Evolutionary conservation across 2,329 filamentous ascomycete species (phyloP).

Genomic region (Ampelomyces quisqualis): DNA sequence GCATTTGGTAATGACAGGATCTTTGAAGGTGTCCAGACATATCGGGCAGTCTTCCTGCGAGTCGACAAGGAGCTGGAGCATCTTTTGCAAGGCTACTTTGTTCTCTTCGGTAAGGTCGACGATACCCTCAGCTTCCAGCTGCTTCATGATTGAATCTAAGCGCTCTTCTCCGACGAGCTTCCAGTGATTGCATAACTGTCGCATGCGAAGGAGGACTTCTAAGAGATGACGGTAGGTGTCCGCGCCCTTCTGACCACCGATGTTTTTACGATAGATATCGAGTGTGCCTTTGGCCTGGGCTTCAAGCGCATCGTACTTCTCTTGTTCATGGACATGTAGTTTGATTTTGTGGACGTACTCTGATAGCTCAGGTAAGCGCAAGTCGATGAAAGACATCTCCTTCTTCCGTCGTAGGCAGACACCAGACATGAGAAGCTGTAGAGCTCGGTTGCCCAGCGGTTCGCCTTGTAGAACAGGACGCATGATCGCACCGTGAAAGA

Average conservation of each 20-base stretch:
- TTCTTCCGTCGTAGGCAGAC: conserved; percentile 81
- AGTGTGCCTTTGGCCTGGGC: conserved; percentile 73
- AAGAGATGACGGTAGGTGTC: conserved; percentile 69
- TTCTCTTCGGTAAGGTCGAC: conserved; percentile 74
- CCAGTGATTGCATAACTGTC: conserved; percentile 90
- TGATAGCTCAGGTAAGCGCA: conserved; percentile 73
- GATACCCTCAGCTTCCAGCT: conserved; percentile 66
- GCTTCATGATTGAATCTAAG: conserved; percentile 68
- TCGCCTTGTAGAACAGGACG: conserved; percentile 65
- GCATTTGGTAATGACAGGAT: conserved; percentile 81
- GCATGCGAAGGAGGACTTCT: conserved; percentile 77
- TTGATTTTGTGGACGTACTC: conserved; percentile 76
- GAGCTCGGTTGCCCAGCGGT: conserved; percentile 59
- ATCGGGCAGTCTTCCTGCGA: conserved; percentile 80
- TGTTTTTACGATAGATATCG: conserved; percentile 57
- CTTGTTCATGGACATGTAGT: conserved; percentile 71
- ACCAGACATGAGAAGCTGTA: conserved; percentile 76
- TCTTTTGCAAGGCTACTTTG: conserved; percentile 67
- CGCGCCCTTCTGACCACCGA: conserved; percentile 46
- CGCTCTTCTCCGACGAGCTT: conserved; percentile 70
- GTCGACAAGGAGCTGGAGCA: conserved; percentile 75
- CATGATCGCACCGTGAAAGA: conserved; percentile 73
- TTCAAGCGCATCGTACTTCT: conserved; percentile 71
- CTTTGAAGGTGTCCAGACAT: conserved; percentile 70
- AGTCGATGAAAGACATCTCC: conserved; percentile 83